Evolutionary conservation across 1,284 basidiomycete genomes (phyloP), one percentile per base, ranked within the genome.

Genomic region (Apiotrichum laibachii): DNA sequence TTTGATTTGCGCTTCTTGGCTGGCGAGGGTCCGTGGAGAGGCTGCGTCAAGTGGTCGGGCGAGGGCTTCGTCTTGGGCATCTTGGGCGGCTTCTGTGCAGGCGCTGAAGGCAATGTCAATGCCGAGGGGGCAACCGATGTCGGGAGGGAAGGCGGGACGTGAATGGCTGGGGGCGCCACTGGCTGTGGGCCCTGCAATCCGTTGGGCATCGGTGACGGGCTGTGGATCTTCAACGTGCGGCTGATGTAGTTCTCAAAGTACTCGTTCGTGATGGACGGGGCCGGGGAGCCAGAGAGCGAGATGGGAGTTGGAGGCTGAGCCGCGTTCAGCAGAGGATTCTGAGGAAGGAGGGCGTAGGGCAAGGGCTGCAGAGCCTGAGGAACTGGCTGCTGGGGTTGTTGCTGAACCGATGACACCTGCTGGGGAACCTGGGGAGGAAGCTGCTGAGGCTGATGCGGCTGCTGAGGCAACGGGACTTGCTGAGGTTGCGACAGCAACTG

Each of bases 21-120:
- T 2, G 72, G 73, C 0, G 73, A 72, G 34, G 73, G 72, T 11
- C 65, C 65, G 1, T 61, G 56, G 2, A 64, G 53, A 35, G 55
- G 43, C 15, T 70, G 26, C 5, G 35, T 10, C 7, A 56, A 58
- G 5, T 67, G 65, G 54, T 70, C 71, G 22, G 72, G 71, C 3
- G 71, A 72, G 19, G 43, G 43, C 19, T 21, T n/a, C 10, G 5
- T 21, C 45, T 46, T 45, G 18, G 45, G 15, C 8, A 40, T 16
- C 43, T 44, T 44, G 19, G 43, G n/a, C 43, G 9, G 2, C 19
- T 44, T 44, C n/a, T 10, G n/a, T 19, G 15, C 10, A 9, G 43
- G 43, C 43, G n/a, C n/a, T 8, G 40, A 42, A 16, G 40, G n/a
- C 18, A 21, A 10, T 10, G 43, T n/a, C 19, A n/a, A 8, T 10